Conservation (phyloP, 2,329 filamentous ascomycete species). For the Aspergillus sp. region DNA sequence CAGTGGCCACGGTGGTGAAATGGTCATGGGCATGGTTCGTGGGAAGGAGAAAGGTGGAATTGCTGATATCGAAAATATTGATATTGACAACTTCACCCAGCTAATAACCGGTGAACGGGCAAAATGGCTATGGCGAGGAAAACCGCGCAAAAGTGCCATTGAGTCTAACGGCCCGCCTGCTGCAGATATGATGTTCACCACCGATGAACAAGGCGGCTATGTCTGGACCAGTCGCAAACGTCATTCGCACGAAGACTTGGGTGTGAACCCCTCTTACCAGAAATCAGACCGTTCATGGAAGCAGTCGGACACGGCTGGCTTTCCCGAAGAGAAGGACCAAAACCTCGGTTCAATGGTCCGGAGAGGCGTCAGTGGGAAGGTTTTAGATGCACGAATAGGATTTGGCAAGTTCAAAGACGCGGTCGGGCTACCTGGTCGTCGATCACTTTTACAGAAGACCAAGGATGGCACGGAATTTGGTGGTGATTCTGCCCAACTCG, state of each 20-base stretch:
- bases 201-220: constrained; percentile 47
- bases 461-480: constrained; percentile 36
- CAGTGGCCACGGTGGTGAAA: constrained; percentile 88
- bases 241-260: constrained; percentile 40
- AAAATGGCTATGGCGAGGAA: constrained; percentile 95
- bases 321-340: constrained; percentile 42
- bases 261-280: constrained; percentile 28
- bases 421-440: constrained; percentile 55
- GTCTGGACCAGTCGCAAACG: constrained; percentile 45
- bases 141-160: constrained; percentile 64
- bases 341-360: constrained; percentile 65
- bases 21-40: constrained; percentile 92
- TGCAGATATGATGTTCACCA: constrained; percentile 45
- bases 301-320: constrained; percentile 25
- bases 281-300: constrained; percentile 33
- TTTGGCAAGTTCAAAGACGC: constrained; percentile 84
- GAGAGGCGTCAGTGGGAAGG: constrained; percentile 75
- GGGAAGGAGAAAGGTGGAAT: constrained; percentile 85
- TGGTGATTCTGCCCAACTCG: constrained; percentile 28
- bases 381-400: constrained; percentile 77
- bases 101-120: constrained; percentile 77
- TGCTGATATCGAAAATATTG: constrained; percentile 86
- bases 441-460: constrained; percentile 41
- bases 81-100: constrained; percentile 79
- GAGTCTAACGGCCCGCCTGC: constrained; percentile 31